Evolutionary conservation across 2,329 filamentous ascomycete species (phyloP).

Genomic region (Myriosclerotinia curreyana): DNA sequence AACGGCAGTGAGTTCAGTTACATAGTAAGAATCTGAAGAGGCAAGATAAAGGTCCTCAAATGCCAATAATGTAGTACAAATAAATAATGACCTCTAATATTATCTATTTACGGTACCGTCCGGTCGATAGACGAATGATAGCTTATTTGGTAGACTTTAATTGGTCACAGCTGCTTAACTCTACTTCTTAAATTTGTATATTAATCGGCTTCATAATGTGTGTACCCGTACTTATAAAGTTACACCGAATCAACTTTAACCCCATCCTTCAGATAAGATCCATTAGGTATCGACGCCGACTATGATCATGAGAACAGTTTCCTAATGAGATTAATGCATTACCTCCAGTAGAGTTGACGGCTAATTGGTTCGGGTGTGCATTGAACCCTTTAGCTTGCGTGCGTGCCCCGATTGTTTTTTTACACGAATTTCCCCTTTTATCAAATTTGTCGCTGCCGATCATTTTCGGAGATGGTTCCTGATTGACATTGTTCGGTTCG

Average conservation of each 20-base stretch:
- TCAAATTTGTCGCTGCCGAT: neutral
- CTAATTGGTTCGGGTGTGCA: neutral
- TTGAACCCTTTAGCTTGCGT: neutral
- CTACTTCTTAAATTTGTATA: neutral
- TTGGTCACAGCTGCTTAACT: constrained; percentile 3
- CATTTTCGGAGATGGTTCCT: constrained; percentile 8
- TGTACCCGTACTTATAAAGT: neutral
- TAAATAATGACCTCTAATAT: no score
- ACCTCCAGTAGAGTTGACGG: neutral
- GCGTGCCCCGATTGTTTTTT: neutral
- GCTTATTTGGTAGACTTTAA: neutral
- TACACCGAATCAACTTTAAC: constrained; percentile 1
- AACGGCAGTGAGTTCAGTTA: neutral
- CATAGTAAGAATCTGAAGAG: neutral
- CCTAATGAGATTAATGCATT: neutral
- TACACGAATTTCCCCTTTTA: neutral
- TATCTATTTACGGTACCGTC: no score
- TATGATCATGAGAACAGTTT: constrained; percentile 2
- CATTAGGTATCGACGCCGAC: neutral
- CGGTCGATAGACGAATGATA: no score
- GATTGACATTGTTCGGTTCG: neutral
- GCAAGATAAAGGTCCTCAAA: neutral
- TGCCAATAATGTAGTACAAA: neutral
- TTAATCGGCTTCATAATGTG: neutral
- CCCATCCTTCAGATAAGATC: constrained; percentile 10